Percentiles rank a stretch among this genome's conserved stretches.
Conservation (phyloP, 2,329 filamentous ascomycete species). For the Mariannaea sp. region DNA sequence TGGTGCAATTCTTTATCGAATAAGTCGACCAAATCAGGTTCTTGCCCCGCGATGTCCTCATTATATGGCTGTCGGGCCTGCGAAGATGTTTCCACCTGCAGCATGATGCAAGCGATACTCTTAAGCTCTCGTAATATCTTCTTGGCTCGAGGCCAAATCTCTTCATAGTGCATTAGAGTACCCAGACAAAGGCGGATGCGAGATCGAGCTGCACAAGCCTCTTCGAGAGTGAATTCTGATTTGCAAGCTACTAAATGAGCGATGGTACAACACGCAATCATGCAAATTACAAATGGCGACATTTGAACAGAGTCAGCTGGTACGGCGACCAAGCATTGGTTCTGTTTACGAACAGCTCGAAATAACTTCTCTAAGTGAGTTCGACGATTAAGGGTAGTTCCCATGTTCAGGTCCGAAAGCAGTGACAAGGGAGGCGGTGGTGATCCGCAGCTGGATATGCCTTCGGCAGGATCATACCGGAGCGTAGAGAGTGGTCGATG, state of each 20-base stretch:
- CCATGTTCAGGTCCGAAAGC: not conserved
- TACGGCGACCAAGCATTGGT: not conserved
- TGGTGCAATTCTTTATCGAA: too few relatives aligned
- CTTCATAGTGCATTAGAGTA: not conserved
- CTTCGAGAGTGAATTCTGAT: not conserved
- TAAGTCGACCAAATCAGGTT: too few relatives aligned
- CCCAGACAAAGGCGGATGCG: not conserved
- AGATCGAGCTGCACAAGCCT: not conserved
- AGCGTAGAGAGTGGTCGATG: not conserved
- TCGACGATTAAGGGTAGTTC: not conserved
- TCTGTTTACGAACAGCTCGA: not conserved
- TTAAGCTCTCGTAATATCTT: not conserved
- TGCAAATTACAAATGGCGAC: not conserved
- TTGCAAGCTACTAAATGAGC: not conserved
- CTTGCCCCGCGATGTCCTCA: too few relatives aligned
- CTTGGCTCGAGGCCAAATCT: not conserved
- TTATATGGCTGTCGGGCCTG: not conserved
- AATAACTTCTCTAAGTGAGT: not conserved
- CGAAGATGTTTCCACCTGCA: not conserved
- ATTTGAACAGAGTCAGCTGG: not conserved
- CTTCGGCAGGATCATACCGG: not conserved
- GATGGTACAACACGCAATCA: slow-evolving; percentile 1
- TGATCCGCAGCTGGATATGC: not conserved
- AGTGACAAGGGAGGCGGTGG: not conserved
- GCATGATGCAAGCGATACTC: not conserved